Evolutionary conservation across 2,329 filamentous ascomycete genomes (phyloP), one percentile per base, ranked within the genome.

Genomic region (Diaporthe sp.): DNA sequence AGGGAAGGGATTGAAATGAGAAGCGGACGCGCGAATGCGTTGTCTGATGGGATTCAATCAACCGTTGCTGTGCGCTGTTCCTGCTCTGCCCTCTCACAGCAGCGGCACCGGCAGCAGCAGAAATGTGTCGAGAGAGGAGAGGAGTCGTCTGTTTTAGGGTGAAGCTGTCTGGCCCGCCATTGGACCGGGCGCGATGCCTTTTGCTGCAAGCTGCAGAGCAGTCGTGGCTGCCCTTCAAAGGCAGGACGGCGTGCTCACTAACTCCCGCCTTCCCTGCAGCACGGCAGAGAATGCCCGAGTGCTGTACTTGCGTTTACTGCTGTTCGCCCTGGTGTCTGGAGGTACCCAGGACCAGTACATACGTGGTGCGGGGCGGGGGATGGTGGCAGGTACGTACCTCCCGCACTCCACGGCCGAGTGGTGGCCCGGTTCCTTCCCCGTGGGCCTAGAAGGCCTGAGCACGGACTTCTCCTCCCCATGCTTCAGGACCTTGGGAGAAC

Each of bases 211-310:
- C 71, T 76, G 75, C 75, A 76, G 75, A 75, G 67, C 71, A 76
- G 76, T 77, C 76, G 76, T 77, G 76, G 76, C 76, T 77, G 76
- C 73, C 49, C 53, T 75, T 75, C 44, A 76, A 58, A 76, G 73
- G 76, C 65, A 71, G 49, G 65, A 75, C 37, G 67, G 75, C 17
- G 39, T n/a, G 28, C 39, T 51, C 65, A 42, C 49, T 20, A 70
- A 55, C 31, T 55, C 49, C 34, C 34, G 34, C 31, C 65, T 68
- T 68, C 65, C 65, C 65, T 68, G 65, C 47, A 68, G 34, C 65
- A 37, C 47, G 65, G 65, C 65, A 53, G 47, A 51, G n/a, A 53
- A 9, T 25, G 34, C 63, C 63, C 28, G 47, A 4, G 20, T 15
- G 10, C 3, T 7, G 47, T 53, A 68, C 31, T 25, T 68, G 49